Percentiles rank a stretch among this genome's conserved stretches.
These are phyloP conservation scores for Clathrospora elynae DNA, from an alignment of 2,329 filamentous ascomycete genomes.

Conservation along the genomic window DNA sequence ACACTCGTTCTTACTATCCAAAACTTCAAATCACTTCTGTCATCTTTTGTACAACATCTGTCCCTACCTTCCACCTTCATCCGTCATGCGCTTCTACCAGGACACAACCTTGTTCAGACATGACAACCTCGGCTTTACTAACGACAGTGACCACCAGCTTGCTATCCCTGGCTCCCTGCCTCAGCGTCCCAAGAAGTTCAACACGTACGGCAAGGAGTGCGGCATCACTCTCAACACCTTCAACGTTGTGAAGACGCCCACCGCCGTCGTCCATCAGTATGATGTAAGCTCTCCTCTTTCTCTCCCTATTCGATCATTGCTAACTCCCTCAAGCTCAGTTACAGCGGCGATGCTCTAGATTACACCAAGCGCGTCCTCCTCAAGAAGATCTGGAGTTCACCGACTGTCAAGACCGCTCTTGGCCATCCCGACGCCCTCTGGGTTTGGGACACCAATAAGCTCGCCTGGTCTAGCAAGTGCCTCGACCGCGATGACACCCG, in stretches of 20 bases:
- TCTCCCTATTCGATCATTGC: neutral
- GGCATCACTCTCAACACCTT: conserved; percentile 72
- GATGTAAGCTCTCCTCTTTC: conserved; percentile 65
- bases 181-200: conserved; percentile 46
- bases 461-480: conserved; percentile 69
- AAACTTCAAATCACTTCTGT: conserved; percentile 7
- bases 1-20: conserved; percentile 4
- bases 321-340: conserved; percentile 60
- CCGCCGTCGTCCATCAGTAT: conserved; percentile 75
- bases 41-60: conserved; percentile 1
- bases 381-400: conserved; percentile 76
- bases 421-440: conserved; percentile 56
- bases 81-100: conserved; percentile 21
- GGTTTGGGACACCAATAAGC: conserved; percentile 81
- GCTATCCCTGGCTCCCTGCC: conserved; percentile 35
- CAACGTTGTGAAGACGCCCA: conserved; percentile 65
- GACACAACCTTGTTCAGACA: conserved; percentile 25
- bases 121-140: conserved; percentile 31
- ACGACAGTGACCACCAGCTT: conserved; percentile 29
- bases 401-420: conserved; percentile 62
- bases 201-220: conserved; percentile 47
- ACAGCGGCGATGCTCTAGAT: conserved; percentile 64
- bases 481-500: conserved; percentile 39
- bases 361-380: conserved; percentile 65
- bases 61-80: neutral